Base-by-base conservation (phyloP, 2,329 filamentous ascomycete species). In the Exophiala dermatitidis region DNA sequence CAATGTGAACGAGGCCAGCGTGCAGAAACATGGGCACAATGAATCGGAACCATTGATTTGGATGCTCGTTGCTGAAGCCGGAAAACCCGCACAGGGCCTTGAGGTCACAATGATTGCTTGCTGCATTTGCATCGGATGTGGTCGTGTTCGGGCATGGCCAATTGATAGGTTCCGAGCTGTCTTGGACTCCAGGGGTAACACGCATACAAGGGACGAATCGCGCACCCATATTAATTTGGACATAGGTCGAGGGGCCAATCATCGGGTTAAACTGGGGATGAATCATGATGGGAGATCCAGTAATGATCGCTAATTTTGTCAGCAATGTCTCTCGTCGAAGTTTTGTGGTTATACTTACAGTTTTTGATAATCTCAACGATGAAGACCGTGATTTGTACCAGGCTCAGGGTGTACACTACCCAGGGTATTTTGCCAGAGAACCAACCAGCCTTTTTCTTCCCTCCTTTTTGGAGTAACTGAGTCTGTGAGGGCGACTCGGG, bases 31-130 rank as follows among this genome's bases (percentile, higher is more conserved):
- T 96, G 37, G 93, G 91, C 1, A 85, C 74, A 66, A 98, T 96
- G 74, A 98, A 97, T 56, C 93, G 86, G 72, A 81, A 98, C 93
- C 93, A 98, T 69, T 98, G 93, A 67, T 97, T 84, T 0, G 93
- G 93, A 2, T 74, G 66, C 5, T 87, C 86, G 59, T 90, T 80
- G 0, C 83, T 84, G 4, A 90, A 83, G 55, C 85, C 85, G 53
- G 77, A 77, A 64, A 96, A 93, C 30, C 90, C 90, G 69, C 93
- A 98, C 10, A 95, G 78, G 10, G 91, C 74, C 6, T 82, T 84
- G 6, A 98, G 79, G 0, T 82, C 77, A 71, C 93, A 98, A n/a
- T 72, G 63, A 54, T 78, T 77, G 36, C 70, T 71, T 7, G 71
- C 56, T 46, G 72, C 68, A 7, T 72, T 70, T 8, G 77, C 65